A percentile compares a stretch with the other conserved stretches of the same genome.
phyloP scores from a whole-genome alignment of 179 eudicot genomes.

The Sideroxylon spinosum region DNA sequence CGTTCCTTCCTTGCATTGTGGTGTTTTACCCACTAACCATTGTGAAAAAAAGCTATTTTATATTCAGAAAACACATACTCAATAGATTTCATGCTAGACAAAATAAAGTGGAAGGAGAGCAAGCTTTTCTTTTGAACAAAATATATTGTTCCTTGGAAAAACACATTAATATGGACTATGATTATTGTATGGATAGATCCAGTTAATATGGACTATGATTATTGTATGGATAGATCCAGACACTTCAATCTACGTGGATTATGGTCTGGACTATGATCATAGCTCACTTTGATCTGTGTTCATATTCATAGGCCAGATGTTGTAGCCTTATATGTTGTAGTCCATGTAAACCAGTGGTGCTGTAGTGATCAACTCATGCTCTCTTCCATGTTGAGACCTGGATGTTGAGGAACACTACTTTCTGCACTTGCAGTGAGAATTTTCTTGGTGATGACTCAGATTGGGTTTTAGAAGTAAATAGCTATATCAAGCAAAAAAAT shows the following conservation, averaged over 20 bases:
- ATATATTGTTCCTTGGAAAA: not conserved
- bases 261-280: not conserved
- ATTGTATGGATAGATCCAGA: too few relatives aligned
- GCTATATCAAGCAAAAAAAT: too few relatives aligned
- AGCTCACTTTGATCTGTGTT: not conserved
- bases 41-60: conserved; percentile 1
- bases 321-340: not conserved
- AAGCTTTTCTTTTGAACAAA: not conserved
- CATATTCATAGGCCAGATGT: not conserved
- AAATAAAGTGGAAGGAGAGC: not conserved
- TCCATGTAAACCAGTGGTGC: not conserved
- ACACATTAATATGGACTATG: not conserved
- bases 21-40: not conserved
- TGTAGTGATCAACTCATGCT: not conserved
- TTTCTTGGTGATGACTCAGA: not conserved
- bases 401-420: not conserved
- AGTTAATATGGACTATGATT: not conserved
- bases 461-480: too few relatives aligned
- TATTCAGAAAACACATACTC: not conserved
- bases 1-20: too few relatives aligned
- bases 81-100: not conserved
- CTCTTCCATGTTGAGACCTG: not conserved
- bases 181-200: too few relatives aligned
- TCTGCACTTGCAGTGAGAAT: conserved; percentile 3
- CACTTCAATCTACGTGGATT: not conserved